Conservation (phyloP, 169 alveolate species). For the Cryptosporidium andersoni region DNA sequence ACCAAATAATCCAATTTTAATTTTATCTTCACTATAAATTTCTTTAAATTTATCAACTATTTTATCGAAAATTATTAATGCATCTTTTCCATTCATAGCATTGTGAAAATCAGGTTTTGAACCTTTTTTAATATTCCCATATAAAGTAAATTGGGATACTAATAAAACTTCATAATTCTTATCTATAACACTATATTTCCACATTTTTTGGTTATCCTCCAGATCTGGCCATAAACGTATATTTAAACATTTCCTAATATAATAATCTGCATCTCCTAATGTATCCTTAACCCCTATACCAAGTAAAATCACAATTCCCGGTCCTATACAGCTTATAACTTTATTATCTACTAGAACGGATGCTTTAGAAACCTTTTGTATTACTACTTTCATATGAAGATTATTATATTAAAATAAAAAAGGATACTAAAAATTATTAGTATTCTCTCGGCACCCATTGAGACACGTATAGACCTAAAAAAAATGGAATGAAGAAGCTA, state of each 20-base stretch:
- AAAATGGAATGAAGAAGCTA: background rate
- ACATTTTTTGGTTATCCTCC: conserved; percentile 74
- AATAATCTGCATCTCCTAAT: conserved; percentile 73
- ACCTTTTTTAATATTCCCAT: conserved; percentile 86
- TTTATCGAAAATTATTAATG: conserved; percentile 81
- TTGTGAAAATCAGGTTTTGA: conserved; percentile 92
- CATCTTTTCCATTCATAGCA: conserved; percentile 90
- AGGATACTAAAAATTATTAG: too few relatives aligned
- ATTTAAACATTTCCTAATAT: conserved; percentile 83
- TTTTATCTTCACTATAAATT: conserved; percentile 80
- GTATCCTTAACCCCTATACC: conserved; percentile 85
- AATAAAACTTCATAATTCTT: conserved; percentile 83
- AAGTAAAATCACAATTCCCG: conserved; percentile 83
- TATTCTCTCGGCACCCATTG: too few relatives aligned
- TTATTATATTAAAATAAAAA: background rate
- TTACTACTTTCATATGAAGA: conserved; percentile 82
- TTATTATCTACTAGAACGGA: conserved; percentile 81
- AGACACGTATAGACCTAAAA: too few relatives aligned
- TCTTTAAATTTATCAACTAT: conserved; percentile 81
- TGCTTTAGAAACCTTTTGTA: conserved; percentile 85
- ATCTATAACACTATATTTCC: conserved; percentile 86
- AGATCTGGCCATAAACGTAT: conserved; percentile 84
- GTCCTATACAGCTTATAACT: conserved; percentile 82
- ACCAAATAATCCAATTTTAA: conserved; percentile 89
- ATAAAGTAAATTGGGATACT: conserved; percentile 91